Evolutionary conservation across 352 stramenopile species (phyloP).

Genomic region (Globisporangium rhizosaccharum): DNA sequence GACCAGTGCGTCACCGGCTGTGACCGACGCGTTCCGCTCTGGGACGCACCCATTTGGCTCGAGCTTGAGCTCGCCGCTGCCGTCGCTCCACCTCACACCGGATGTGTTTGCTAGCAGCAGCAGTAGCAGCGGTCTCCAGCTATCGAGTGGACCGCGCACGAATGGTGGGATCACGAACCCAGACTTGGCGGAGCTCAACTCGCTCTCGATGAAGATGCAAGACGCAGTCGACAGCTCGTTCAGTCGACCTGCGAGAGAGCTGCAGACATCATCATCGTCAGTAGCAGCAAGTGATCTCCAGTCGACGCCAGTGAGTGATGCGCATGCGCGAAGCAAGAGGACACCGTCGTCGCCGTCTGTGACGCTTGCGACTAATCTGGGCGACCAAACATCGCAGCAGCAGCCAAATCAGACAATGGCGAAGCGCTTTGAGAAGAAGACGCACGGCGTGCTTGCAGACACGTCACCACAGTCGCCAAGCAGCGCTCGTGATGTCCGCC

Average conservation of each 20-base stretch:
- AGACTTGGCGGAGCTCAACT: conserved; percentile 61
- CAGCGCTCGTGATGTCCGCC: conserved; percentile 5
- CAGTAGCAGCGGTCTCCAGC: not conserved
- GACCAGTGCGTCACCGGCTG: conserved; percentile 1
- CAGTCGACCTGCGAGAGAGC: not conserved
- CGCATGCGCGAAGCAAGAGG: conserved; percentile 22
- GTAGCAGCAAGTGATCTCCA: conserved; percentile 7
- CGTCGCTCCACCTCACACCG: conserved; percentile 19
- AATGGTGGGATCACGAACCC: conserved; percentile 28
- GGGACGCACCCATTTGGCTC: conserved; percentile 18
- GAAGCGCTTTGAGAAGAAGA: conserved; percentile 18
- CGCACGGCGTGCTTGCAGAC: not conserved
- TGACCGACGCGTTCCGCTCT: conserved; percentile 14
- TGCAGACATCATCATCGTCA: not conserved
- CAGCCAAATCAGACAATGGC: conserved; percentile 9
- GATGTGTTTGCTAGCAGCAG: conserved; percentile 16
- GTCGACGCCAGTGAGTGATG: conserved; percentile 11
- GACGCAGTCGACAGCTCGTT: conserved; percentile 15
- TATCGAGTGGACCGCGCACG: conserved; percentile 4
- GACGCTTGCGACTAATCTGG: not conserved
- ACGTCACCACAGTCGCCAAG: conserved; percentile 6
- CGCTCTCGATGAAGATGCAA: conserved; percentile 52
- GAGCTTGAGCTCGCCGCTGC: conserved; percentile 21
- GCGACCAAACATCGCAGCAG: conserved; percentile 20
- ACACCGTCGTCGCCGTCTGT: conserved; percentile 3